Conservation (phyloP, 345 rosid species). For the Conringia planisiliqua region DNA sequence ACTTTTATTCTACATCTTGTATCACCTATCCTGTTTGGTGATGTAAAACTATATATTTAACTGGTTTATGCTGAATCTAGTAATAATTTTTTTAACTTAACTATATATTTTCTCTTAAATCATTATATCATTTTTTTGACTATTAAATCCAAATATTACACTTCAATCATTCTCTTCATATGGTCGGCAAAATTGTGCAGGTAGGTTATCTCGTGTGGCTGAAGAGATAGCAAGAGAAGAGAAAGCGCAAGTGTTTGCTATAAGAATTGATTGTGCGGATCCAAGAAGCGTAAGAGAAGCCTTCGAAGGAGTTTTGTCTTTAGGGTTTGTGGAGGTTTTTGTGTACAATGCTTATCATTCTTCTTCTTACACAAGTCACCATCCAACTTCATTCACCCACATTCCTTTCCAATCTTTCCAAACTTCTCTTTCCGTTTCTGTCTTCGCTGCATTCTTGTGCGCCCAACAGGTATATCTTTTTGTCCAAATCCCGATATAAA, state of each 20-base stretch:
- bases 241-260: conserved; percentile 90
- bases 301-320: conserved; percentile 89
- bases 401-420: conserved; percentile 69
- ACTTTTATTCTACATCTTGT: not conserved
- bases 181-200: conserved; percentile 31
- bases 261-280: conserved; percentile 89
- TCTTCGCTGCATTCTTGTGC: conserved; percentile 74
- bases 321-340: conserved; percentile 85
- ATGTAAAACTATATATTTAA: not conserved
- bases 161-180: not conserved
- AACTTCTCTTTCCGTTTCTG: conserved; percentile 72
- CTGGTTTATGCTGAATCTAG: not conserved
- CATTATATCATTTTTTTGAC: not conserved
- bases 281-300: conserved; percentile 84
- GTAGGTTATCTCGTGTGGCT: conserved; percentile 70
- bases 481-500: not conserved
- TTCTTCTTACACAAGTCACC: conserved; percentile 36
- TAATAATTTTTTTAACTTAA: not conserved
- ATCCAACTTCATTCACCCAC: conserved; percentile 60
- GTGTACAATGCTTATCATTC: conserved; percentile 82
- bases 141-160: not conserved
- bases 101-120: not conserved
- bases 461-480: conserved; percentile 61
- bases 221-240: conserved; percentile 97
- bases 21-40: not conserved